Evolutionary conservation across 1,284 basidiomycete genomes (phyloP).

Genomic region (Clitocybe nebularis): DNA sequence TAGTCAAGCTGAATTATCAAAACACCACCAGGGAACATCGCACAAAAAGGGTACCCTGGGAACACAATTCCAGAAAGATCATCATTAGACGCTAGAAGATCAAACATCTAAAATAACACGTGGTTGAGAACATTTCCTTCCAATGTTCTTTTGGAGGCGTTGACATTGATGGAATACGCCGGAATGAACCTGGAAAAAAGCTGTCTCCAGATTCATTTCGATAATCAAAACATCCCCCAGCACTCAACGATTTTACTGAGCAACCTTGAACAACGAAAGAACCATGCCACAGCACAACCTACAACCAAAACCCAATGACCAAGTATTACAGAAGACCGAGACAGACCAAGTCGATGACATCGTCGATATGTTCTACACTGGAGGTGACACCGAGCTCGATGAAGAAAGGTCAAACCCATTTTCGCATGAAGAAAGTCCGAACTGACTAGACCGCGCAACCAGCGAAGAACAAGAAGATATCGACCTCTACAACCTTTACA

Average conservation of each 20-base stretch:
- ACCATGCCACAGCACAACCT: neutral
- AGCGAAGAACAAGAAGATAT: neutral
- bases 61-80: too few species aligned
- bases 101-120: too few species aligned
- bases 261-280: neutral
- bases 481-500: neutral
- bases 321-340: neutral
- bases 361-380: neutral
- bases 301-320: neutral
- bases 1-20: too few species aligned
- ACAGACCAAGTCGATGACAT: conserved; percentile 1
- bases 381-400: neutral
- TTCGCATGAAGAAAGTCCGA: neutral
- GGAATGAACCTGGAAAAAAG: neutral
- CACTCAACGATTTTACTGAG: too few species aligned
- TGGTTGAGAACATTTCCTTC: too few species aligned
- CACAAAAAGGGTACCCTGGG: too few species aligned
- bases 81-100: too few species aligned
- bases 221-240: too few species aligned
- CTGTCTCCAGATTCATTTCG: neutral
- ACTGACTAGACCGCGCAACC: neutral
- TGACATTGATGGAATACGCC: conserved; percentile 1
- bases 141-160: too few species aligned
- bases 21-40: too few species aligned
- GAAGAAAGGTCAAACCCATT: neutral